Conservation (phyloP, 2,329 filamentous ascomycete genomes). For the Aspergillus ochraceus region DNA sequence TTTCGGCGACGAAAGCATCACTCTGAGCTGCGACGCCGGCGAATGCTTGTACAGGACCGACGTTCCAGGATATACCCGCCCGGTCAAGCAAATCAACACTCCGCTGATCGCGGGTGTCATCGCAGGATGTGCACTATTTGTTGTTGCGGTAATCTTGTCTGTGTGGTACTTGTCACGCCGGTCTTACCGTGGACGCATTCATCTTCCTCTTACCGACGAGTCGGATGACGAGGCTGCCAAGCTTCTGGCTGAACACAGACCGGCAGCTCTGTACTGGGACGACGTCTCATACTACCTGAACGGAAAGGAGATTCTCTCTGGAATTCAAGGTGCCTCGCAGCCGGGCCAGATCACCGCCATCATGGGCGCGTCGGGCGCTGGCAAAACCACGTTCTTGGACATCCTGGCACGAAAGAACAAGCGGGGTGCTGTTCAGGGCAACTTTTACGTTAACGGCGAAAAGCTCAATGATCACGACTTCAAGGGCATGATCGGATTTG, state of each 20-base stretch:
- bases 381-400: constrained; percentile 95
- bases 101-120: constrained; percentile 94
- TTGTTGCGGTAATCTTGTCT: constrained; percentile 79
- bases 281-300: constrained; percentile 85
- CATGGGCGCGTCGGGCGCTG: constrained; percentile 96
- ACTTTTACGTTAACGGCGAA: constrained; percentile 92
- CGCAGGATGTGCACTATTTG: constrained; percentile 77
- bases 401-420: constrained; percentile 98
- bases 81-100: constrained; percentile 94
- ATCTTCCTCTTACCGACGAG: constrained; percentile 78
- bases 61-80: constrained; percentile 83
- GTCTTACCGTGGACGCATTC: constrained; percentile 61
- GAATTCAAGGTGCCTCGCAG: constrained; percentile 81
- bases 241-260: constrained; percentile 88
- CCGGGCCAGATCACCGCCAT: constrained; percentile 96
- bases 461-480: constrained; percentile 82
- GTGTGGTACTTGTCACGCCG: constrained; percentile 88
- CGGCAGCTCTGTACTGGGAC: constrained; percentile 83
- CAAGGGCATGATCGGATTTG: constrained; percentile 89
- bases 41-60: constrained; percentile 94
- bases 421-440: constrained; percentile 72
- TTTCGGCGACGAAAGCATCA: constrained; percentile 90
- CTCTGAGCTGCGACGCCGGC: constrained; percentile 76
- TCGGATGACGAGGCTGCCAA: constrained; percentile 84
- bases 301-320: constrained; percentile 78